Evolutionary conservation across 768 basidiomycete genomes (phyloP).

Genomic region (Lyophyllum decastes): DNA sequence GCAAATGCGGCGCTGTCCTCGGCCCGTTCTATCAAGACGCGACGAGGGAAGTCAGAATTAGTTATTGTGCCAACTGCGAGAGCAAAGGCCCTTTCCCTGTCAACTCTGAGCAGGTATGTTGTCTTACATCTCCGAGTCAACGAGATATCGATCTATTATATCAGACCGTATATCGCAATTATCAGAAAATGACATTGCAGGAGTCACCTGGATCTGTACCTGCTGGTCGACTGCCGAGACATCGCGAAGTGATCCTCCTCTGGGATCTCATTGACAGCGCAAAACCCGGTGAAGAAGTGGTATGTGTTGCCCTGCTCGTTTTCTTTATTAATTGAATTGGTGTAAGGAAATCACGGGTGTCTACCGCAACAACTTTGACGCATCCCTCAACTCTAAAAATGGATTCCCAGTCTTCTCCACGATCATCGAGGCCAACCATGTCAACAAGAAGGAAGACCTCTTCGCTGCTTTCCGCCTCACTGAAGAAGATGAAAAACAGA

Average conservation of each 20-base stretch:
- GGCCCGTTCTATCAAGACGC: conserved; percentile 99
- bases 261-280: conserved; percentile 99
- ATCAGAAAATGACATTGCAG: conserved; percentile 98
- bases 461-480: conserved; percentile 98
- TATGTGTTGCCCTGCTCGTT: conserved; percentile 36
- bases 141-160: background rate
- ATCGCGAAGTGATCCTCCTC: conserved; percentile 93
- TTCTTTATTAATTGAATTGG: conserved; percentile 8
- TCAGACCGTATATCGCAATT: conserved; percentile 96
- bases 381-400: conserved; percentile 96
- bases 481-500: conserved; percentile 94
- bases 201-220: conserved; percentile 98
- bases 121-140: no score
- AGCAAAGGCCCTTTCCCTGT: conserved; percentile 93
- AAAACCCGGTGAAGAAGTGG: conserved; percentile 98
- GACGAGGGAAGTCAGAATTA: conserved; percentile 89
- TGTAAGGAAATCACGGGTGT: conserved; percentile 95
- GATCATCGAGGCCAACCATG: conserved; percentile 95
- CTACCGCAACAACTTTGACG: conserved; percentile 99
- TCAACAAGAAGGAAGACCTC: conserved; percentile 98
- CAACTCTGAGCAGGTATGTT: conserved; percentile 88
- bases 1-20: conserved; percentile 89
- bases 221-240: conserved; percentile 93
- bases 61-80: conserved; percentile 93
- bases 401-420: conserved; percentile 99